phyloP scores from a whole-genome alignment of 805 yeast species.

The Phaffomyces antillensis region DNA sequence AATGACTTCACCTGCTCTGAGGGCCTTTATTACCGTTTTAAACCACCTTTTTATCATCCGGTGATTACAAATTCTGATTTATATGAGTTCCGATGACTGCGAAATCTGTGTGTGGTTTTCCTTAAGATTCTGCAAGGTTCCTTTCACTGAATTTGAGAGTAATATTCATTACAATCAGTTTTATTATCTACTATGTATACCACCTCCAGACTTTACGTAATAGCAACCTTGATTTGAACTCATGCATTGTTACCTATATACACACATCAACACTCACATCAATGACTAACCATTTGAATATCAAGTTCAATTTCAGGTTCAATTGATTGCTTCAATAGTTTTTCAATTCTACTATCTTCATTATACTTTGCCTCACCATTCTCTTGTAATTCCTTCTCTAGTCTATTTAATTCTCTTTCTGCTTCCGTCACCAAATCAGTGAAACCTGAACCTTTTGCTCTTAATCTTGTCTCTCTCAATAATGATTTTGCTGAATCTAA shows the following conservation, averaged over 20 bases:
- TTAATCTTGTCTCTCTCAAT: constrained; percentile 59
- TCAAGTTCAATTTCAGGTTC: constrained; percentile 16
- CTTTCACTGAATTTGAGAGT: no score
- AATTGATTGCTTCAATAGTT: constrained; percentile 5
- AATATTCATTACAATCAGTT: no score
- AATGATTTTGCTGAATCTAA: constrained; percentile 51
- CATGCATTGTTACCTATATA: background rate
- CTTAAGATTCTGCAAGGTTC: no score
- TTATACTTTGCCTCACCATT: background rate
- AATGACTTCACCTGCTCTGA: no score
- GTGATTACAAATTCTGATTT: no score
- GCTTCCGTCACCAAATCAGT: constrained; percentile 55
- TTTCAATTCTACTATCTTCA: constrained; percentile 13
- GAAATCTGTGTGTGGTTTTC: no score
- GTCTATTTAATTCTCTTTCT: constrained; percentile 56
- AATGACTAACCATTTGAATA: constrained; percentile 11
- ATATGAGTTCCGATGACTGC: no score
- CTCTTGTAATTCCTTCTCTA: constrained; percentile 26
- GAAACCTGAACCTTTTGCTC: constrained; percentile 63
- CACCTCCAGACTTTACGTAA: no score
- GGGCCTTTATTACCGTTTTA: no score
- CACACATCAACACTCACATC: background rate
- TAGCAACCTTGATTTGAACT: no score
- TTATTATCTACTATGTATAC: no score
- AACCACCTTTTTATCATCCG: no score